phyloP scores from a whole-genome alignment of 2,329 filamentous ascomycete species.

The Claviceps sp. region DNA sequence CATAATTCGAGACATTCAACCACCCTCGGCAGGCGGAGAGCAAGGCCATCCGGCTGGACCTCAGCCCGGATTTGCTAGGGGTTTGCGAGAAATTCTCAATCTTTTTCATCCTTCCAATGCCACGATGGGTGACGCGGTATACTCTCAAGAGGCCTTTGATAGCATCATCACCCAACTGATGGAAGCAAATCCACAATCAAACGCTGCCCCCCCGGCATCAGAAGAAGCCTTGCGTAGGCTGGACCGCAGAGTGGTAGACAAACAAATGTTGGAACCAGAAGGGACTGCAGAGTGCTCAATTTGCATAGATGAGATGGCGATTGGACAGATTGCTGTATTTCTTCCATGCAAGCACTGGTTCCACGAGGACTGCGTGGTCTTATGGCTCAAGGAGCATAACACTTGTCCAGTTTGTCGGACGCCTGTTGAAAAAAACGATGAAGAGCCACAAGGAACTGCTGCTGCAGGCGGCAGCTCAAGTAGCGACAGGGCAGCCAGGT shows the following conservation, averaged over 20 bases:
- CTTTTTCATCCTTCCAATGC: constrained; percentile 39
- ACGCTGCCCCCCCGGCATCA: constrained; percentile 70
- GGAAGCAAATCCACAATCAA: constrained; percentile 65
- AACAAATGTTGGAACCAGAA: constrained; percentile 51
- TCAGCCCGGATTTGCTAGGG: constrained; percentile 14
- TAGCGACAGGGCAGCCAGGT: background rate
- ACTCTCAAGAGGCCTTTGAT: constrained; percentile 81
- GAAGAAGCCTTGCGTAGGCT: constrained; percentile 60
- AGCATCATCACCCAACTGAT: constrained; percentile 77
- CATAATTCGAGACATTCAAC: constrained; percentile 26
- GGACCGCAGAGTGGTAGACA: constrained; percentile 55
- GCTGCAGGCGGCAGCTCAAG: background rate
- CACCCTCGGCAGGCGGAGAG: constrained; percentile 15
- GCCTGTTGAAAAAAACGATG: constrained; percentile 31
- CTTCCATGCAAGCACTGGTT: constrained; percentile 93
- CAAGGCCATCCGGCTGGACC: constrained; percentile 11
- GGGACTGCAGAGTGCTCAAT: constrained; percentile 80
- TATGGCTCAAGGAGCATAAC: constrained; percentile 83
- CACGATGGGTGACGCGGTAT: constrained; percentile 66
- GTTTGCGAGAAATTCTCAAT: constrained; percentile 39
- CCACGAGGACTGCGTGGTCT: constrained; percentile 65
- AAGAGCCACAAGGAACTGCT: constrained; percentile 7
- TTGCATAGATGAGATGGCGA: constrained; percentile 73
- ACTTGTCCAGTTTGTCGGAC: constrained; percentile 76
- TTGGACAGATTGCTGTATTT: constrained; percentile 60